Evolutionary conservation across 805 yeast species (phyloP).

Genomic region (Teunomyces pallodes): DNA sequence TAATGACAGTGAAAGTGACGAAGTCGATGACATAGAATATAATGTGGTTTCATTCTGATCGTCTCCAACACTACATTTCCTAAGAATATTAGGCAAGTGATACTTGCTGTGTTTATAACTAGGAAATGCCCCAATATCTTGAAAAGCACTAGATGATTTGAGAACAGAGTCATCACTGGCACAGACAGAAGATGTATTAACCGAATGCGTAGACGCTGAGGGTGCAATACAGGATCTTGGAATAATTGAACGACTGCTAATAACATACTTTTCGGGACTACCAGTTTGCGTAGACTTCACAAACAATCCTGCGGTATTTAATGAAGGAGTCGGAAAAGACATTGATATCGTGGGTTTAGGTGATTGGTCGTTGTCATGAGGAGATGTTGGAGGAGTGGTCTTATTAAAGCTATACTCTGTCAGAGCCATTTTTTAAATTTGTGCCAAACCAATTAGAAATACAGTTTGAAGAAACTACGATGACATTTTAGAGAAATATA

Average conservation of each 20-base stretch:
- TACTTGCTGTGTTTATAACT: not conserved
- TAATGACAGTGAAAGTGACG: not conserved
- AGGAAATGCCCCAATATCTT: not conserved
- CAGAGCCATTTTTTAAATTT: conserved; percentile 4
- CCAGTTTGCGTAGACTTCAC: not conserved
- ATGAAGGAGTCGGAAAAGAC: too few relatives aligned
- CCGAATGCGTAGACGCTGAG: conserved; percentile 7
- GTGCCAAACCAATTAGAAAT: not conserved
- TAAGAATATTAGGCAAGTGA: not conserved
- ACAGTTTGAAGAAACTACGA: not conserved
- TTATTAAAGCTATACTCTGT: conserved; percentile 10
- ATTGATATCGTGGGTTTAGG: not conserved
- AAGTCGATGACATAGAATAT: not conserved
- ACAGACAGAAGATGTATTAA: conserved; percentile 1
- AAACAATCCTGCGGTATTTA: too few relatives aligned
- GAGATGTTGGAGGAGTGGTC: conserved; percentile 11
- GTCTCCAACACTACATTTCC: not conserved
- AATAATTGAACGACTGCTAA: conserved; percentile 9
- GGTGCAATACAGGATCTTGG: conserved; percentile 14
- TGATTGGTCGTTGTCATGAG: not conserved
- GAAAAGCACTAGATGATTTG: not conserved
- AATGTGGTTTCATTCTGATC: not conserved
- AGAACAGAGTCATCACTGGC: not conserved
- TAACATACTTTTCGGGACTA: conserved; percentile 4
- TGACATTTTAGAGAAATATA: not conserved